A percentile compares a stretch with the other conserved stretches of the same genome.
phyloP scores from a whole-genome alignment of 352 stramenopile species.

The Phytophthora litchii region DNA sequence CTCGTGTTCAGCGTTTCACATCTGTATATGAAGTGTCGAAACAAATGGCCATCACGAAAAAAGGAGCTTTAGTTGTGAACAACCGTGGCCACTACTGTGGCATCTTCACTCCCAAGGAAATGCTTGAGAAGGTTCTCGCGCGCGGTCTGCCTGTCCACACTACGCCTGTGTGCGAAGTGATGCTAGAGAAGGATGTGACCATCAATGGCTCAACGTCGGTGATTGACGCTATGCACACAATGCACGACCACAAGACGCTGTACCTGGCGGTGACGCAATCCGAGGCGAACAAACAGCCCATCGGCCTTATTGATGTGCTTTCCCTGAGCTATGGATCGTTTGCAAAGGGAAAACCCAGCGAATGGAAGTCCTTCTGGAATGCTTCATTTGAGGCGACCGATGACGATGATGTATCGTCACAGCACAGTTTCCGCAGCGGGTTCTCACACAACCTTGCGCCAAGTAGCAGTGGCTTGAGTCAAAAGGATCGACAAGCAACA shows the following conservation, averaged over 20 bases:
- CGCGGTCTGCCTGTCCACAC: slow-evolving; percentile 92
- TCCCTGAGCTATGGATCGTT: slow-evolving; percentile 90
- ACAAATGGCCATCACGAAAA: slow-evolving; percentile 94
- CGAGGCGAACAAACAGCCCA: slow-evolving; percentile 61
- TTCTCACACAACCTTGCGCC: slow-evolving; percentile 62
- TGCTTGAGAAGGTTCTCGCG: slow-evolving; percentile 96
- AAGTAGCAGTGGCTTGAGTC: slow-evolving; percentile 44
- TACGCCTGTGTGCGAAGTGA: slow-evolving; percentile 93
- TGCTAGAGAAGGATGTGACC: slow-evolving; percentile 77
- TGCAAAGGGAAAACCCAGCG: slow-evolving; percentile 84
- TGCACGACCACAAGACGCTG: slow-evolving; percentile 89
- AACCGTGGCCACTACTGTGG: slow-evolving; percentile 93
- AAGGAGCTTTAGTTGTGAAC: slow-evolving; percentile 95
- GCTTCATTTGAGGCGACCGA: slow-evolving; percentile 80
- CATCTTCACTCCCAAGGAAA: slow-evolving; percentile 98
- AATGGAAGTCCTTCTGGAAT: slow-evolving; percentile 92
- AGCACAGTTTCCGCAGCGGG: slow-evolving; percentile 83
- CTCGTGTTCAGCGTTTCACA: slow-evolving; percentile 85
- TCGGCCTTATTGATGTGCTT: slow-evolving; percentile 88
- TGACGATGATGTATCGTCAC: slow-evolving; percentile 79
- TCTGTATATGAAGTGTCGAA: slow-evolving; percentile 94
- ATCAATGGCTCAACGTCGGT: slow-evolving; percentile 76
- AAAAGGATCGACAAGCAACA: slow-evolving; percentile 45
- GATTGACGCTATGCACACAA: slow-evolving; percentile 88
- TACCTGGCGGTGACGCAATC: slow-evolving; percentile 86